Base-by-base conservation (phyloP, 2,329 filamentous ascomycete species). In the Pseudocercospora musae region DNA sequence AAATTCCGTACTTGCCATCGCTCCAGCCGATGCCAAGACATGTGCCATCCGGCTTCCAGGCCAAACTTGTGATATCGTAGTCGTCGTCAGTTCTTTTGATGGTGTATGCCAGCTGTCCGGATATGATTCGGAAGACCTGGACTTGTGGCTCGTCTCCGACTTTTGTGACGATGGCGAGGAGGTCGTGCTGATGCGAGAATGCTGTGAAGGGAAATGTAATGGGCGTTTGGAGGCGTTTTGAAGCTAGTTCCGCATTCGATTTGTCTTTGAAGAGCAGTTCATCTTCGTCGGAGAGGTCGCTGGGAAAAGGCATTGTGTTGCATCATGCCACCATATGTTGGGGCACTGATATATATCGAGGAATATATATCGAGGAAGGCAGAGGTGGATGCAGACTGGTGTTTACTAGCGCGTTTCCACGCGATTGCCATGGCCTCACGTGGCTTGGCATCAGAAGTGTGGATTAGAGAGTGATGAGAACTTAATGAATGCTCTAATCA, bases 141-240 rank as follows among this genome's bases (percentile, higher is more conserved):
- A 97, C 80, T 55, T 87, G 86, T 18, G 60, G 57, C 9, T 54
- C 29, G 13, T 40, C 52, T 11, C 40, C 60, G 25, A 59, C 57
- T 54, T 40, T 49, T n/a, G 83, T 85, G 11, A 90, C 89, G 11
- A 92, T 82, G 4, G 89, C 88, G n/a, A 89, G 82, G 50, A 98
- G 82, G 77, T 97, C 91, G 80, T 96, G 90, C 8, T 88, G 89
- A 15, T 93, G 91, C 76, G 92, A 96, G 76, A 90, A 91, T 25
- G 87, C 83, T 33, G 94, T 81, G 56, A 89, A 83, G 52, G 81
- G 79, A 37, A 81, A 78, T 40, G 84, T 81, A 21, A 86, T 81
- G 23, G 81, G 81, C 50, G 82, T 78, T 56, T 84, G 80, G 64
- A 89, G 81, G 67, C 80, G 79, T 68, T 85, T 86, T 72, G 87